Conservation (phyloP, 768 basidiomycete species). For the Lactarius psammicola region DNA sequence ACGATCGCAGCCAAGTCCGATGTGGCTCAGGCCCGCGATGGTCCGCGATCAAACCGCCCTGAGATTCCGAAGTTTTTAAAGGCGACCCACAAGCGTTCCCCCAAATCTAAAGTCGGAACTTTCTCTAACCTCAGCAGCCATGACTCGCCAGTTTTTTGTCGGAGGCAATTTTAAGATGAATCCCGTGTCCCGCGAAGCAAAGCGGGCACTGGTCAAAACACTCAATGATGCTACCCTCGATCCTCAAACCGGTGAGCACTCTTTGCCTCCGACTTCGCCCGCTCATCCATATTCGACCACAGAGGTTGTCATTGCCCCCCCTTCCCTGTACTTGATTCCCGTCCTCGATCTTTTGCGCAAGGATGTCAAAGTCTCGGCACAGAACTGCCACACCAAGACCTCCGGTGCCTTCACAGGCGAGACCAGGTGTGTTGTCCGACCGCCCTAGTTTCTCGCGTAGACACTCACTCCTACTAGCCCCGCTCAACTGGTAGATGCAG, state of each 20-base stretch:
- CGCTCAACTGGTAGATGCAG: conserved; percentile 80
- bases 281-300: conserved; percentile 25
- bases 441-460: background rate
- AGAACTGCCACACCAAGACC: conserved; percentile 84
- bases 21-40: background rate
- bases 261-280: conserved; percentile 18
- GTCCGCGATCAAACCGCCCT: background rate
- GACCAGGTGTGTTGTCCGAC: conserved; percentile 61
- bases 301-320: conserved; percentile 96
- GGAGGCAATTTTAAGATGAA: conserved; percentile 99
- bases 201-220: conserved; percentile 59
- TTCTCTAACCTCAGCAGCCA: conserved; percentile 31
- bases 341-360: conserved; percentile 60
- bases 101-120: background rate
- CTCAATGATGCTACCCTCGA: conserved; percentile 83
- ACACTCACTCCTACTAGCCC: conserved; percentile 47
- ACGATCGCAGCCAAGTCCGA: background rate
- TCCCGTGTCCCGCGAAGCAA: conserved; percentile 62
- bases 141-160: conserved; percentile 88
- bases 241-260: conserved; percentile 60
- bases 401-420: conserved; percentile 96
- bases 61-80: background rate
- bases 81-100: background rate
- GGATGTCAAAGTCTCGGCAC: conserved; percentile 79
- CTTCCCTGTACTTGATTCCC: conserved; percentile 81